Percentiles rank a stretch among this genome's conserved stretches.
Evolutionary conservation across 306 rosid species (phyloP).

Genomic region (Prunus campanulata): DNA sequence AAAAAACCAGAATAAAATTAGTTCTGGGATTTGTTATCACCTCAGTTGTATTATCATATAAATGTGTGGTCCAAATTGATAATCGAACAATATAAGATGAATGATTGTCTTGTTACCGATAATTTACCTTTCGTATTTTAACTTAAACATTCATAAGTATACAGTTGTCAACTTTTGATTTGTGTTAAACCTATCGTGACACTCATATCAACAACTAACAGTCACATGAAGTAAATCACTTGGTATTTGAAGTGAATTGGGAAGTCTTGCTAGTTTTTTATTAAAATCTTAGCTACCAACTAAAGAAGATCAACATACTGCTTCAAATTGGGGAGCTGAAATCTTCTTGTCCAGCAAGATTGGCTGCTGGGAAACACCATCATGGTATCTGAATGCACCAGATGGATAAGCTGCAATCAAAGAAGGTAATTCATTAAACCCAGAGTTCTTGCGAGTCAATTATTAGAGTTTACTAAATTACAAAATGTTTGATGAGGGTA

Average conservation of each 20-base stretch:
- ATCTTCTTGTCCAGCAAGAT: slow-evolving; percentile 28
- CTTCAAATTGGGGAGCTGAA: slow-evolving; percentile 33
- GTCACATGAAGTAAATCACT: neutral
- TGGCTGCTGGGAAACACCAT: slow-evolving; percentile 30
- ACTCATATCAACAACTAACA: neutral
- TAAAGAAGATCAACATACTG: slow-evolving; percentile 8
- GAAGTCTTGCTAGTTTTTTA: neutral
- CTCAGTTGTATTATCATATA: neutral
- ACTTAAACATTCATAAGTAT: neutral
- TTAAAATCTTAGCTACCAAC: neutral
- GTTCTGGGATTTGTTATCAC: neutral
- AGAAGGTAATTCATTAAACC: neutral
- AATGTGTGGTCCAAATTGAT: neutral
- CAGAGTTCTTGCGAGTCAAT: neutral
- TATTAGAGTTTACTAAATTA: slow-evolving; percentile 11
- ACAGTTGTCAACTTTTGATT: neutral
- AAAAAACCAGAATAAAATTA: neutral
- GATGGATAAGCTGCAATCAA: neutral
- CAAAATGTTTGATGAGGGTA: neutral
- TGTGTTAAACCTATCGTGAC: neutral
- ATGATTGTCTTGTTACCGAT: neutral
- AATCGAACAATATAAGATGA: neutral
- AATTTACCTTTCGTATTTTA: neutral
- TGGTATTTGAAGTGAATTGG: neutral
- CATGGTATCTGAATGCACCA: slow-evolving; percentile 5